Percentiles rank a stretch among this genome's conserved stretches.
Conservation (phyloP, 2,329 filamentous ascomycete genomes). For the Trichoderma aggressivum region DNA sequence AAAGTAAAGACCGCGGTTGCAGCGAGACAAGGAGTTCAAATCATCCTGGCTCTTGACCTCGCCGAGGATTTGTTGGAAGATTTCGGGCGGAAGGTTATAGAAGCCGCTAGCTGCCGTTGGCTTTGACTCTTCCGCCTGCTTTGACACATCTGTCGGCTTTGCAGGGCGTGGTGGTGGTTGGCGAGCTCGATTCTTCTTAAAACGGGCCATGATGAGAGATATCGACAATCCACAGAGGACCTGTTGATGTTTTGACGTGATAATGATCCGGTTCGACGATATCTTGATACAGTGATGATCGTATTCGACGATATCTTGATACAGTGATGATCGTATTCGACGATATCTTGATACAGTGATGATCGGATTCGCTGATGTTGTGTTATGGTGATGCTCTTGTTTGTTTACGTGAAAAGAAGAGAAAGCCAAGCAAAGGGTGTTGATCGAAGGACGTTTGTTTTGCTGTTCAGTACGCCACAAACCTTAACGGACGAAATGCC, state of each 20-base stretch:
- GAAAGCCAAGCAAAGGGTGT: neutral
- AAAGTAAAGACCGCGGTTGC: neutral
- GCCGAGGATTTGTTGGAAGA: neutral
- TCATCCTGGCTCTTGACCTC: neutral
- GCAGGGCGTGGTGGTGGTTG: neutral
- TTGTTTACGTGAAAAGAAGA: neutral
- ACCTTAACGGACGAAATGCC: neutral
- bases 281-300: too few relatives aligned
- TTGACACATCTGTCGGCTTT: too few relatives aligned
- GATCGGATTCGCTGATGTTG: neutral
- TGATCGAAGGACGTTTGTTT: neutral
- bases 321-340: too few relatives aligned
- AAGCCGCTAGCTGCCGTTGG: neutral
- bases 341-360: neutral
- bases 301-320: too few relatives aligned
- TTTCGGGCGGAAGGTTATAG: neutral
- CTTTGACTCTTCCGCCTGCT: neutral
- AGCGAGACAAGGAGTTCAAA: slow-evolving; percentile 1
- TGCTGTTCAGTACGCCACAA: neutral
- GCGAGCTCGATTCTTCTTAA: neutral
- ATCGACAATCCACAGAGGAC: neutral
- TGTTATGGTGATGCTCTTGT: neutral
- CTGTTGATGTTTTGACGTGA: neutral
- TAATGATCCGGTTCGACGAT: too few relatives aligned
- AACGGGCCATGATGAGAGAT: neutral